These are phyloP conservation scores for Xylariales sp. DNA, from an alignment of 2,329 filamentous ascomycete genomes.

Conservation along the genomic window DNA sequence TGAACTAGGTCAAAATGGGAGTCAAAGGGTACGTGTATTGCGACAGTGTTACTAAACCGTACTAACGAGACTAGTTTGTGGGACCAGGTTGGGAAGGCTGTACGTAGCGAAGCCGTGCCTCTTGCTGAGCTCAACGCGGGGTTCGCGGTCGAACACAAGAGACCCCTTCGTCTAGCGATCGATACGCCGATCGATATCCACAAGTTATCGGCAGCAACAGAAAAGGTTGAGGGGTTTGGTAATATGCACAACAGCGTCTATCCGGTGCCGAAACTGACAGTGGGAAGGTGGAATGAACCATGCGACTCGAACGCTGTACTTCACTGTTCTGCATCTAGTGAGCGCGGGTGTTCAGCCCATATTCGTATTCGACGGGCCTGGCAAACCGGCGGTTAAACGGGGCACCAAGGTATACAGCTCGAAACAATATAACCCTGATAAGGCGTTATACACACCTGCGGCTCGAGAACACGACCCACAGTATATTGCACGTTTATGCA, in stretches of 20 bases:
- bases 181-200: conserved; percentile 16
- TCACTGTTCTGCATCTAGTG: conserved; percentile 9
- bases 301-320: conserved; percentile 9
- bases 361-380: conserved; percentile 50
- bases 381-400: too few relatives aligned
- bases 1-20: too few relatives aligned
- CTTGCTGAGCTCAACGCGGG: conserved; percentile 18
- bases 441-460: conserved; percentile 1
- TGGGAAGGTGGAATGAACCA: conserved; percentile 11
- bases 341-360: conserved; percentile 35
- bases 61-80: conserved; percentile 6
- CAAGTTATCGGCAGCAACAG: conserved; percentile 4
- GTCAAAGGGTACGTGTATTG: conserved; percentile 9
- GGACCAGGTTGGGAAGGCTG: conserved; percentile 12
- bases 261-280: neutral
- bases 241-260: neutral
- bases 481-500: conserved; percentile 20
- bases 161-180: conserved; percentile 21
- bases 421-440: conserved; percentile 15
- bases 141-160: conserved; percentile 15
- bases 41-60: neutral
- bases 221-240: neutral
- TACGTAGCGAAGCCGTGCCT: conserved; percentile 10
- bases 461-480: conserved; percentile 22
- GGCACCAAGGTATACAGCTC: conserved; percentile 30